Conservation (phyloP, 768 basidiomycete genomes). For the Trametes cubensis region DNA sequence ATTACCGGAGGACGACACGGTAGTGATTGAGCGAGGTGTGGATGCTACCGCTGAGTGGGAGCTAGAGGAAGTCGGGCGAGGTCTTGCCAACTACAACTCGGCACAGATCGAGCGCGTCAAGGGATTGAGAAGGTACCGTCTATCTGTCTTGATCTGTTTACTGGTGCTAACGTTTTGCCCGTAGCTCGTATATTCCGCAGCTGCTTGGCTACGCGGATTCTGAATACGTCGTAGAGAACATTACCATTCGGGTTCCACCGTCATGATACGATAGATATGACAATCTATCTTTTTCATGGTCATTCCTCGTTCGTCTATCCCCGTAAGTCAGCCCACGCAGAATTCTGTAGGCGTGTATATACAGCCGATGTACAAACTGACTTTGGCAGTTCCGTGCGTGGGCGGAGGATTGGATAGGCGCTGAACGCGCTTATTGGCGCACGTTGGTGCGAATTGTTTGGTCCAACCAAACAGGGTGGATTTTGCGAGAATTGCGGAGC, state of each 20-base stretch:
- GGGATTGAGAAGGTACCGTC: constrained; percentile 80
- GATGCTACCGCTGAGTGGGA: constrained; percentile 62
- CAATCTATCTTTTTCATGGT: not conserved
- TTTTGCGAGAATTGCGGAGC: constrained; percentile 26
- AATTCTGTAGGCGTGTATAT: too few species aligned
- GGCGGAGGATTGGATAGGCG: too few species aligned
- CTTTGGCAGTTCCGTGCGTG: too few species aligned
- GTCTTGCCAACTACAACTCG: constrained; percentile 94
- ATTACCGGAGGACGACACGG: constrained; percentile 33
- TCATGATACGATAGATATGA: constrained; percentile 37
- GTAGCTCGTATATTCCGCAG: constrained; percentile 77
- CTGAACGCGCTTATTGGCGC: constrained; percentile 6
- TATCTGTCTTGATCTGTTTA: not conserved
- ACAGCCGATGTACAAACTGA: too few species aligned
- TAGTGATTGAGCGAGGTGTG: constrained; percentile 29
- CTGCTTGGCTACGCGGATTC: constrained; percentile 93
- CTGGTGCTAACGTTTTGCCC: not conserved
- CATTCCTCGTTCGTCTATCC: not conserved
- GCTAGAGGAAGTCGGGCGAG: constrained; percentile 88
- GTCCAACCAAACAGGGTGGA: constrained; percentile 18
- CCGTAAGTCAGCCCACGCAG: not conserved
- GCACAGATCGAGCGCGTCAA: constrained; percentile 87
- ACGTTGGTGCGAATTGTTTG: constrained; percentile 22
- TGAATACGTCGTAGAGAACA: constrained; percentile 96
- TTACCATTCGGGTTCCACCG: constrained; percentile 68